A percentile compares a stretch with the other conserved stretches of the same genome.
These are phyloP conservation scores for Dictyostelium brefeldianum DNA, from an alignment of 78 protist species.

Conservation along the genomic window DNA sequence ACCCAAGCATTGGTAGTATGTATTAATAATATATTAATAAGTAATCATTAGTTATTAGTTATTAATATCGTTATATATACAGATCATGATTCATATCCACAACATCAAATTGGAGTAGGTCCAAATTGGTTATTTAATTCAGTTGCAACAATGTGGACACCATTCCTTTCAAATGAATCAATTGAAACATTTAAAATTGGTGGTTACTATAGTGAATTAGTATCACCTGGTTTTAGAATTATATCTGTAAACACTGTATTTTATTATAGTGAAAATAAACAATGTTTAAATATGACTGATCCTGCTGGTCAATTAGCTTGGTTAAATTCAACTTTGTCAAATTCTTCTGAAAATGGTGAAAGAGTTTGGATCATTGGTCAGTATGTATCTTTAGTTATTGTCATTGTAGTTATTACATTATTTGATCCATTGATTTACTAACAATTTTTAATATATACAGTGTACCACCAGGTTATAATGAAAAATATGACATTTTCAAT, in stretches of 20 bases:
- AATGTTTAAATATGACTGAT: slow-evolving; percentile 58
- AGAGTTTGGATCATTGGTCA: slow-evolving; percentile 63
- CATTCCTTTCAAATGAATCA: not conserved
- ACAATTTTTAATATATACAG: not conserved
- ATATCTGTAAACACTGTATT: slow-evolving; percentile 62
- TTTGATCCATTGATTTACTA: not conserved
- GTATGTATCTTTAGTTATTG: no score
- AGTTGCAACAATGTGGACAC: slow-evolving; percentile 31
- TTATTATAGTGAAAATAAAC: slow-evolving; percentile 48
- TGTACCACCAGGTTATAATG: slow-evolving; percentile 74
- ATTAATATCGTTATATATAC: not conserved
- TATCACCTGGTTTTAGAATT: slow-evolving; percentile 46
- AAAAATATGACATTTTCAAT: slow-evolving; percentile 36
- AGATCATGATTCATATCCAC: slow-evolving; percentile 65
- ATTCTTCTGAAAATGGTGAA: slow-evolving; percentile 16
- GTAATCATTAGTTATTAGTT: not conserved
- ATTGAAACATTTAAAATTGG: slow-evolving; percentile 43
- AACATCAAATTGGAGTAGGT: slow-evolving; percentile 66
- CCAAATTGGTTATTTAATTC: slow-evolving; percentile 72
- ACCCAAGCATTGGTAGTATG: slow-evolving; percentile 64
- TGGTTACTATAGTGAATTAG: slow-evolving; percentile 62
- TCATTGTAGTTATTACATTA: not conserved
- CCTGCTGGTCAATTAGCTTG: slow-evolving; percentile 60
- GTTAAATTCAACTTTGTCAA: slow-evolving; percentile 26
- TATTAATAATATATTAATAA: not conserved